Evolutionary conservation across 345 rosid genomes (phyloP), one percentile per base, ranked within the genome.

Genomic region (Atalantia buxifolia): DNA sequence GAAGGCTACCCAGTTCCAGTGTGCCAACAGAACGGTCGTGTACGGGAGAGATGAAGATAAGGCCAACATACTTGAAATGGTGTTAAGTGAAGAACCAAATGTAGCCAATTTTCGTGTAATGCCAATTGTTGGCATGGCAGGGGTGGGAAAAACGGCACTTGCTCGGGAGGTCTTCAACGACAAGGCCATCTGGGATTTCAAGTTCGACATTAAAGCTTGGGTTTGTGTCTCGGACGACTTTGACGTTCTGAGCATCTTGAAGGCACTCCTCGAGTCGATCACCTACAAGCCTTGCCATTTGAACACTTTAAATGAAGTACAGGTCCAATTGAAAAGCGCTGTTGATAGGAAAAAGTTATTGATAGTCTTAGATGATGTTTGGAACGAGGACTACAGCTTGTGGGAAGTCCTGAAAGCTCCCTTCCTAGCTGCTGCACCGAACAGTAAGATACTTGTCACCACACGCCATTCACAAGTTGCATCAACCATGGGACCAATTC

Each of bases 281-380:
- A 36, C n/a, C 9, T 0, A 10, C 2, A 1, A 5, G 3, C 10
- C 12, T 5, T 10, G 53, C 4, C 7, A 35, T 35, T 4, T 9
- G 2, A 16, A 6, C 4, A n/a, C 5, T 72, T 36, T 72, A 36
- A 25, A 72, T 16, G 14, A 6, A 21, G 66, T 59, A 14, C 76
- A 72, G 61, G 45, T n/a, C 5, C 7, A 35, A 0, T 4, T 72
- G 33, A 31, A 24, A n/a, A 18, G n/a, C 7, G 45, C 9, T 4
- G 21, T 72, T 7, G n/a, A 7, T 4, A 53, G 76, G 4, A 72
- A n/a, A 35, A 72, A 36, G 7, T 22, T 57, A 16, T 71, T 71
- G 40, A 14, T 71, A 4, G 61, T 71, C 40, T 13, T 71, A 2
- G 74, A 71, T 50, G 74, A 71, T 71, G 74, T 71, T 50, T 71